Percentiles rank a stretch among this genome's conserved stretches.
Evolutionary conservation across 2,329 filamentous ascomycete genomes (phyloP).

Genomic region (Bisporella sp.): DNA sequence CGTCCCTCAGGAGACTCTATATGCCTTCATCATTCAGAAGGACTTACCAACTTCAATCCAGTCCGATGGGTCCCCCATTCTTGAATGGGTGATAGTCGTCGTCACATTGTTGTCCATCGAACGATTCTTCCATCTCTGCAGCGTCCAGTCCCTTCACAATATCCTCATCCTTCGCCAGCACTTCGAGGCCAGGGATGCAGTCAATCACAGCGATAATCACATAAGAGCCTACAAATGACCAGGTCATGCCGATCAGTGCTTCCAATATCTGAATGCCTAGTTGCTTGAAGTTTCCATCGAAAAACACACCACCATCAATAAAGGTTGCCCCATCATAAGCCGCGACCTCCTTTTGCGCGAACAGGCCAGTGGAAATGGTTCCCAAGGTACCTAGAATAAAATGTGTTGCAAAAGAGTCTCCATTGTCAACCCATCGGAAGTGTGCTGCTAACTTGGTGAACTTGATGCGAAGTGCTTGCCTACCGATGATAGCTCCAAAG

Average conservation of each 20-base stretch:
- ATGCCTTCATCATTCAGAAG: too few relatives aligned
- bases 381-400: constrained; percentile 28
- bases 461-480: constrained; percentile 46
- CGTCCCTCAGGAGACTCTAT: too few relatives aligned
- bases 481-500: constrained; percentile 47
- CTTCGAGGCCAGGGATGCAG: constrained; percentile 44
- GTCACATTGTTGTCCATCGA: constrained; percentile 19
- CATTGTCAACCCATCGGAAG: constrained; percentile 46
- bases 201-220: constrained; percentile 43
- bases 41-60: too few relatives aligned
- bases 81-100: constrained; percentile 10
- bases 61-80: not conserved
- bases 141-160: constrained; percentile 41
- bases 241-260: constrained; percentile 41
- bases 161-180: constrained; percentile 43
- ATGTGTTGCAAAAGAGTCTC: constrained; percentile 48
- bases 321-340: constrained; percentile 40
- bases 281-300: constrained; percentile 44
- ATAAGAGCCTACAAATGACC: constrained; percentile 43
- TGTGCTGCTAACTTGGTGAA: constrained; percentile 40
- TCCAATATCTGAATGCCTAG: constrained; percentile 44
- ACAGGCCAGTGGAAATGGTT: constrained; percentile 43
- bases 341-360: constrained; percentile 41
- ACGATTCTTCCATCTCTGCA: constrained; percentile 43
- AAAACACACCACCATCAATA: constrained; percentile 43